phyloP scores from a whole-genome alignment of 164 flowering plant genomes.

The Chimonanthus salicifolius region DNA sequence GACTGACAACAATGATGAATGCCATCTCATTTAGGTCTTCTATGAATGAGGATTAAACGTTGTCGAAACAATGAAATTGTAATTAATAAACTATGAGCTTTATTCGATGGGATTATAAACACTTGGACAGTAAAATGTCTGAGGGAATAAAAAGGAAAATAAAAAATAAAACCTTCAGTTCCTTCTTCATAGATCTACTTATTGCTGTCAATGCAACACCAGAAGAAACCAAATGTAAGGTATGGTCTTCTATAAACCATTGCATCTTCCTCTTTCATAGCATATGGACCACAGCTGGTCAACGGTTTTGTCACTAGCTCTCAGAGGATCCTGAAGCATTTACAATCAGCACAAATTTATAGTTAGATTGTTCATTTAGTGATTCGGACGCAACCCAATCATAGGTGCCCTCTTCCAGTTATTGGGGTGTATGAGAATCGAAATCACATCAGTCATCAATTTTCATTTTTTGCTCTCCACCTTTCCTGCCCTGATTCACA shows the following conservation, averaged over 20 bases:
- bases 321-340: constrained; percentile 67
- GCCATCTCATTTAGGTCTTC: background rate
- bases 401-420: background rate
- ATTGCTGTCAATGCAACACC: constrained; percentile 92
- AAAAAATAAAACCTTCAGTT: constrained; percentile 57
- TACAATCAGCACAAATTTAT: background rate
- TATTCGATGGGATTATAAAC: background rate
- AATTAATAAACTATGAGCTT: background rate
- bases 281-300: constrained; percentile 88
- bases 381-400: background rate
- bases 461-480: too few species aligned
- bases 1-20: background rate
- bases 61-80: background rate
- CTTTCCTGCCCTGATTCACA: background rate
- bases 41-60: background rate
- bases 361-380: background rate
- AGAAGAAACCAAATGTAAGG: constrained; percentile 91
- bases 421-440: background rate
- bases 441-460: background rate
- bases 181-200: constrained; percentile 80
- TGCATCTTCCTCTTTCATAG: constrained; percentile 89
- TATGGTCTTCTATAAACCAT: constrained; percentile 97
- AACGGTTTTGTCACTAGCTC: constrained; percentile 91
- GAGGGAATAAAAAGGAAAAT: background rate
- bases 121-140: background rate